Evolutionary conservation across 805 yeast species (phyloP).

Genomic region (Candida boidinii): DNA sequence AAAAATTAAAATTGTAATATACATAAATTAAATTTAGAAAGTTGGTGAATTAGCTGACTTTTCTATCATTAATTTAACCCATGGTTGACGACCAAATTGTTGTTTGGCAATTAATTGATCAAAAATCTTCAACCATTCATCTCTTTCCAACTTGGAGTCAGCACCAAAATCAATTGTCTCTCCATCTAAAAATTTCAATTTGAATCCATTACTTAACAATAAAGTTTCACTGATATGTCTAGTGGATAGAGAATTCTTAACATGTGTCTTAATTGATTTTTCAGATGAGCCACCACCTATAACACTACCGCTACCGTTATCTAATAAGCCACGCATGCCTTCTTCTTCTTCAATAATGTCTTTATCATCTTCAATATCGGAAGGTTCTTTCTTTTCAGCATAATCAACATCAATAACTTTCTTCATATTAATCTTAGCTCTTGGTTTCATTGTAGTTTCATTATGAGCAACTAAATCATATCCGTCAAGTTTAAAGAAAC

Average conservation of each 20-base stretch:
- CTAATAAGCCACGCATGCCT: no score
- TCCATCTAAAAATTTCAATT: constrained; percentile 65
- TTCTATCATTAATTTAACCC: constrained; percentile 24
- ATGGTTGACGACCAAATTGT: constrained; percentile 25
- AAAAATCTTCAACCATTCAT: constrained; percentile 56
- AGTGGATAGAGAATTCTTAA: constrained; percentile 3
- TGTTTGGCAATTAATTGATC: constrained; percentile 40
- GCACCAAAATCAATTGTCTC: constrained; percentile 85
- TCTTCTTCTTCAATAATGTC: constrained; percentile 11
- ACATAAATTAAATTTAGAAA: constrained; percentile 3
- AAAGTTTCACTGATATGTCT: constrained; percentile 70
- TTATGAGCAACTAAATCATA: constrained; percentile 69
- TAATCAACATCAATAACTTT: constrained; percentile 50
- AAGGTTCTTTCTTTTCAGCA: constrained; percentile 28
- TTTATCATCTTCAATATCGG: constrained; percentile 14
- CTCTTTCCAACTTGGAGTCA: constrained; percentile 52
- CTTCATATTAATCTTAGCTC: constrained; percentile 67
- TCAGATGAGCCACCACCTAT: no score
- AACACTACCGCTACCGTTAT: no score
- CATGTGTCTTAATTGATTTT: no score
- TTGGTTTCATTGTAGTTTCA: constrained; percentile 56
- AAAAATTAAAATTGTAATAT: constrained; percentile 4
- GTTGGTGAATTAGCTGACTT: no score
- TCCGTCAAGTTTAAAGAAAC: constrained; percentile 70
- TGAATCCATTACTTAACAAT: constrained; percentile 65